phyloP scores from a whole-genome alignment of 305 asterid genomes.

The Rubia balearica region DNA sequence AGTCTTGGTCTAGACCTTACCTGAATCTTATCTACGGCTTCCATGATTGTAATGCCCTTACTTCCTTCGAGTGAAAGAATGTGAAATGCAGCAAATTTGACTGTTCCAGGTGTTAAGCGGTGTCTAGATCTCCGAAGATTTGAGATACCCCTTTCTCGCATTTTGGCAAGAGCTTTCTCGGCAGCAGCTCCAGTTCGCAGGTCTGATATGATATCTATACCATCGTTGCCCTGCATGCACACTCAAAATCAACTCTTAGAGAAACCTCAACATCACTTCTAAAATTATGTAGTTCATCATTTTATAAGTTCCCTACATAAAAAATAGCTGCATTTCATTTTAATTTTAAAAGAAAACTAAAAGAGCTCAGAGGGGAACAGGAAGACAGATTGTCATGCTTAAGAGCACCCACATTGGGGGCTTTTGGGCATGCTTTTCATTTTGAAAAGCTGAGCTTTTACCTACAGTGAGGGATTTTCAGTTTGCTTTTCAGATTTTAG shows the following conservation, averaged over 20 bases:
- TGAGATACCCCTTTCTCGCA: slow-evolving; percentile 81
- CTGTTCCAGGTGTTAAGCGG: slow-evolving; percentile 90
- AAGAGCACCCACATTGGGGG: not conserved
- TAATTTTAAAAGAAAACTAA: not conserved
- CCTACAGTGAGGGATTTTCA: too few species aligned
- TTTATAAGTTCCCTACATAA: not conserved
- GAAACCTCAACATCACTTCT: not conserved
- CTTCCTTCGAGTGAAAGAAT: slow-evolving; percentile 87
- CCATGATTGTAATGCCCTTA: slow-evolving; percentile 69
- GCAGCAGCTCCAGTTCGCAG: slow-evolving; percentile 88
- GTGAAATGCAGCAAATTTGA: slow-evolving; percentile 85
- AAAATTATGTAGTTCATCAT: not conserved
- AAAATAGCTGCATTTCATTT: not conserved
- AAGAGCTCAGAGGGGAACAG: not conserved
- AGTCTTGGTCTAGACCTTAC: slow-evolving; percentile 23
- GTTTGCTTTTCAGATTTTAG: too few species aligned
- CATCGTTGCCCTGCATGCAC: slow-evolving; percentile 50
- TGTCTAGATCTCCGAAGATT: slow-evolving; percentile 75
- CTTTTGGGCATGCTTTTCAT: too few species aligned
- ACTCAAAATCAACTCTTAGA: slow-evolving; percentile 15
- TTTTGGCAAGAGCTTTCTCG: slow-evolving; percentile 70
- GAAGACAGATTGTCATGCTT: not conserved
- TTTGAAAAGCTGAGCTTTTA: too few species aligned
- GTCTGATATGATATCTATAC: slow-evolving; percentile 50
- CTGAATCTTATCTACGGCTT: slow-evolving; percentile 94